Base-by-base conservation (phyloP, 2,329 filamentous ascomycete species). In the Arthrobotrys conoides region DNA sequence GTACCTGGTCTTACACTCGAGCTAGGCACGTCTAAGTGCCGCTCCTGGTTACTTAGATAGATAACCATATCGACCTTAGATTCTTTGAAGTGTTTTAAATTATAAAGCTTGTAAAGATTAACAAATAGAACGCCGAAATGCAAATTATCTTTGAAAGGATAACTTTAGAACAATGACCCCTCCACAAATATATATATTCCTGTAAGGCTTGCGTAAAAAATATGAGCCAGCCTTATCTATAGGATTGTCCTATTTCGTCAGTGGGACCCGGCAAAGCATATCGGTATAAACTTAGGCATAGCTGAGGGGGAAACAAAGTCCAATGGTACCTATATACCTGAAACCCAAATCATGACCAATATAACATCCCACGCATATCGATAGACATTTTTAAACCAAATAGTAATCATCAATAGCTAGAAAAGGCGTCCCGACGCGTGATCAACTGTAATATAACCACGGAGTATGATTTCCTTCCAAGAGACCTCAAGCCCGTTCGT, bases 201-300 rank as follows among this genome's bases (percentile, higher is more conserved):
- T 71, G 67, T 71, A 71, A 71, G 67, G 67, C 67, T 71, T 63
- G 55, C 44, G 0, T 51, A 22, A 9, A 9, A 61, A 24, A 10
- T 9, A n/a, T 14, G 14, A 61, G 33, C 33, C 16, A 44, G 57
- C 57, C 57, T 61, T 59, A 59, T 22, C 10, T 14, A 36, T 38
- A 59, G 10, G 16, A 57, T n/a, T 2, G 5, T 2, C 36, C 36
- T 22, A 20, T 9, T 8, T 24, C 46, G 20, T 8, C 36, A 38
- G 8, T 38, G 36, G 12, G 10, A 38, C 41, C 41, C 41, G 41
- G 41, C 41, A 46, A 46, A n/a, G 8, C 14, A 3, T 18, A 46
- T 46, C 41, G 41, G 41, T 9, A n/a, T 5, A n/a, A 6, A 46
- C 27, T 30, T 30, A 30, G 27, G 27, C 27, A 30, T 30, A 30